Evolutionary conservation across 805 yeast species (phyloP), one percentile per base, ranked within the genome.

Genomic region (Kazachstania viticola): DNA sequence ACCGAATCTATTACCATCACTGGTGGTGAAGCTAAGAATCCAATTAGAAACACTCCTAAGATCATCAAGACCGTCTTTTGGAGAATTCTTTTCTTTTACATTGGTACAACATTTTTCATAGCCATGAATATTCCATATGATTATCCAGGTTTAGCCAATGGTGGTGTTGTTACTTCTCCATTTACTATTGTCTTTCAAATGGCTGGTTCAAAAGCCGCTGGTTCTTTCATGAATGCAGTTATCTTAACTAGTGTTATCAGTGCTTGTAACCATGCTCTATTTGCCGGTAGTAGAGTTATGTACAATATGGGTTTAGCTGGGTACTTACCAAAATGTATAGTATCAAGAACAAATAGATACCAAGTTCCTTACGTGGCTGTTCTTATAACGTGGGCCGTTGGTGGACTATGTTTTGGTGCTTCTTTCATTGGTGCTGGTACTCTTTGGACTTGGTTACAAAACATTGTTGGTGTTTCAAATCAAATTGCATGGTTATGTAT

Each of bases 371-470:
- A 65, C 39, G 67, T 68, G 14, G 69, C 71, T 0, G 72, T 69
- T 1, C 28, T 60, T 2, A 45, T 62, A 19, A 72, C 79, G 17
- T 70, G 74, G 69, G 44, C 65, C 3, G 56, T 65, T 21, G 72
- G 77, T 27, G 77, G 75, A 0, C 54, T 72, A 28, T 71, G 76
- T 46, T 74, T 74, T 44, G 79, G 73, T 2, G 66, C 76, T 4
- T 69, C 75, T 1, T 69, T 68, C 41, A 61, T 68, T 34, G 70
- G 71, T 15, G 66, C 72, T 1, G 74, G 73, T 27, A 55, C 58
- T n/a, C 51, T 69, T 25, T 69, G 74, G 73, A 40, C 59, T 12
- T 69, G 73, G 73, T 50, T 69, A 34, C 73, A 67, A 52, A 56
- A 64, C 34, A 59, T 67, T 32, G 73, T 68, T 32, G 73, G 72